phyloP scores from a whole-genome alignment of 1,284 basidiomycete genomes.

The Takashimella tepidaria region DNA sequence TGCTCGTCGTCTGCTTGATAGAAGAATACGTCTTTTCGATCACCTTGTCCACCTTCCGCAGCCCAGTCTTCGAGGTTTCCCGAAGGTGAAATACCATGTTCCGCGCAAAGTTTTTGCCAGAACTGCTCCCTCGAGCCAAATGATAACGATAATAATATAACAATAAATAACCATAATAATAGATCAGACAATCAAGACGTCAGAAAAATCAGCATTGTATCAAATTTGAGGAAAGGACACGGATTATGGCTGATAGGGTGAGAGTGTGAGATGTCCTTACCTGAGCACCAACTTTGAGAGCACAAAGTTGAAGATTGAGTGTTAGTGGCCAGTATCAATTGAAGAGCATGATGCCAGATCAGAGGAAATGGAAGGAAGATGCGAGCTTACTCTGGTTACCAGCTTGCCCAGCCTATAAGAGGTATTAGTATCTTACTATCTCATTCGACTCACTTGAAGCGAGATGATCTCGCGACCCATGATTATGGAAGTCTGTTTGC shows the following conservation, averaged over 20 bases:
- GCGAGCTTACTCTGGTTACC: constrained; percentile 81
- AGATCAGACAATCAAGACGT: no score
- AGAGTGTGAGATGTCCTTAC: no score
- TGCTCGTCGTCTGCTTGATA: constrained; percentile 99
- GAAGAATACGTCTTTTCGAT: constrained; percentile 99
- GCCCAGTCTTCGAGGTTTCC: constrained; percentile 94
- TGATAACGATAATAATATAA: no score
- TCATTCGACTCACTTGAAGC: constrained; percentile 35
- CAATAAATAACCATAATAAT: no score
- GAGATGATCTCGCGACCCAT: constrained; percentile 51
- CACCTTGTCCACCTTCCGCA: constrained; percentile 71
- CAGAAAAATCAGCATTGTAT: no score
- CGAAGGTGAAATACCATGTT: constrained; percentile 90
- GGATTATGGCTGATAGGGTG: constrained; percentile 4
- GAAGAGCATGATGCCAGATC: no score
- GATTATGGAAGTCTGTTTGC: neutral
- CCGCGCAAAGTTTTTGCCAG: constrained; percentile 92
- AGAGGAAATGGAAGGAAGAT: no score
- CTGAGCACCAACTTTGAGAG: no score
- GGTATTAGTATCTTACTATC: neutral
- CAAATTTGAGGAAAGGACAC: no score
- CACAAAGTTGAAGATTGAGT: no score
- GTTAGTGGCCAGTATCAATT: no score
- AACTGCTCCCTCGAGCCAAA: no score
- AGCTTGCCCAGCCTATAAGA: constrained; percentile 77